Conservation (phyloP, 2,329 filamentous ascomycete genomes). For the Leptographium wingfieldii region DNA sequence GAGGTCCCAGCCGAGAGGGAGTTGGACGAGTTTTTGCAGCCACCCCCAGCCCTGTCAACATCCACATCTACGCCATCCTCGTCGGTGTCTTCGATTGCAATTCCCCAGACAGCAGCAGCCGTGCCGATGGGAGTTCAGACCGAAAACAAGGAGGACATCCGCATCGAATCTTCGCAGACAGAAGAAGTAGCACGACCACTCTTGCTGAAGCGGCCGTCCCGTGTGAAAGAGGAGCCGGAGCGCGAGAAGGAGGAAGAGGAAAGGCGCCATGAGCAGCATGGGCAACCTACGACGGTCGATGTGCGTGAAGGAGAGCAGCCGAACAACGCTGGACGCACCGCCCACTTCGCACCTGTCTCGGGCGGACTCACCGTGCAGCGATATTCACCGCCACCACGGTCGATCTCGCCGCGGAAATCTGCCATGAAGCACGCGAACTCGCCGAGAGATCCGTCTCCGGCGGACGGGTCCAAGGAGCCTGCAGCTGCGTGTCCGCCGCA, state of each 20-base stretch:
- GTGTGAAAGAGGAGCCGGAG: slow-evolving; percentile 28
- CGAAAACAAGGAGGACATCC: background rate
- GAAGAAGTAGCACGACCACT: background rate
- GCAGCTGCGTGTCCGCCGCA: slow-evolving; percentile 8
- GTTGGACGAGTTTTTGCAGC: background rate
- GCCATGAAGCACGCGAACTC: slow-evolving; percentile 56
- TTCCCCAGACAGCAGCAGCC: background rate
- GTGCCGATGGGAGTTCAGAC: background rate
- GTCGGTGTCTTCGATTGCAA: slow-evolving; percentile 3
- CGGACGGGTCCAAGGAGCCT: slow-evolving; percentile 22
- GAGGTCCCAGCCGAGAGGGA: background rate
- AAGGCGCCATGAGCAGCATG: background rate
- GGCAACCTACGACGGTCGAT: too few species aligned
- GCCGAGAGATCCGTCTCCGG: slow-evolving; percentile 37
- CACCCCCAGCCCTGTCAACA: slow-evolving; percentile 5
- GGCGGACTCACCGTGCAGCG: slow-evolving; percentile 40
- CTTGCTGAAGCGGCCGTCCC: slow-evolving; percentile 17
- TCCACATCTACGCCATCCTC: slow-evolving; percentile 5
- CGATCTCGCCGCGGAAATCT: slow-evolving; percentile 65
- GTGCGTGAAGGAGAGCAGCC: slow-evolving; percentile 18
- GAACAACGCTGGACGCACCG: slow-evolving; percentile 52
- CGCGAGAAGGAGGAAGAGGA: slow-evolving; percentile 13
- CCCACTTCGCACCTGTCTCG: slow-evolving; percentile 48
- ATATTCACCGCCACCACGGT: slow-evolving; percentile 58
- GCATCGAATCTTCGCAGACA: background rate